These are phyloP conservation scores for Alternaria sp. DNA, from an alignment of 2,329 filamentous ascomycete genomes.

Conservation along the genomic window DNA sequence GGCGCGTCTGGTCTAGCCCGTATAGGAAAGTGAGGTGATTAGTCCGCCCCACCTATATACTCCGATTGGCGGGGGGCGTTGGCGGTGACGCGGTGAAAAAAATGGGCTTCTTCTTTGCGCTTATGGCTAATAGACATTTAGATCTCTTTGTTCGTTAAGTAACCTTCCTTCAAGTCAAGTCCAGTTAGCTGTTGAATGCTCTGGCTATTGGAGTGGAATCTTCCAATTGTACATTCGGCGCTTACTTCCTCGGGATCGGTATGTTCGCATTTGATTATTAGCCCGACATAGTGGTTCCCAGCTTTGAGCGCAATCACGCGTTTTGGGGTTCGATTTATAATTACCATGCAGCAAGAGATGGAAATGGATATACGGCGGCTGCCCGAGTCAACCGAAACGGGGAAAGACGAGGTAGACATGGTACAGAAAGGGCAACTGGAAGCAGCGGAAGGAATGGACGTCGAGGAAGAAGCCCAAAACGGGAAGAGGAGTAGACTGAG, in stretches of 20 bases:
- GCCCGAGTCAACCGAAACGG: not conserved
- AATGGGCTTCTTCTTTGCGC: not conserved
- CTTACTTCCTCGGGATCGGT: not conserved
- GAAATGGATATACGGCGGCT: not conserved
- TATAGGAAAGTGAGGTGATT: not conserved
- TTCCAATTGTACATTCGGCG: not conserved
- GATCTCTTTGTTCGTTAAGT: not conserved
- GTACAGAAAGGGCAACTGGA: not conserved
- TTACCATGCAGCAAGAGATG: not conserved
- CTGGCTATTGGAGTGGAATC: not conserved
- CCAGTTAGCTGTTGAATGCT: not conserved
- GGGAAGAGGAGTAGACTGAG: slow-evolving; percentile 33
- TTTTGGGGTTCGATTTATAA: not conserved
- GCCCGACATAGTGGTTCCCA: not conserved
- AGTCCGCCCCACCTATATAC: not conserved
- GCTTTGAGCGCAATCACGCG: not conserved
- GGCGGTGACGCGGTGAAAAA: slow-evolving; percentile 10
- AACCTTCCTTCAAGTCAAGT: not conserved
- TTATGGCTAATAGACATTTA: not conserved
- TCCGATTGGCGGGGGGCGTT: not conserved
- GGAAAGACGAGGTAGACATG: not conserved
- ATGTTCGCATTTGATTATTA: not conserved
- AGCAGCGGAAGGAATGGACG: not conserved
- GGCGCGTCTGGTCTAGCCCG: not conserved
- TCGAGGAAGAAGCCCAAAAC: slow-evolving; percentile 8